Evolutionary conservation across 2,329 filamentous ascomycete genomes (phyloP).

Genomic region (Fusarium oxysporum): DNA sequence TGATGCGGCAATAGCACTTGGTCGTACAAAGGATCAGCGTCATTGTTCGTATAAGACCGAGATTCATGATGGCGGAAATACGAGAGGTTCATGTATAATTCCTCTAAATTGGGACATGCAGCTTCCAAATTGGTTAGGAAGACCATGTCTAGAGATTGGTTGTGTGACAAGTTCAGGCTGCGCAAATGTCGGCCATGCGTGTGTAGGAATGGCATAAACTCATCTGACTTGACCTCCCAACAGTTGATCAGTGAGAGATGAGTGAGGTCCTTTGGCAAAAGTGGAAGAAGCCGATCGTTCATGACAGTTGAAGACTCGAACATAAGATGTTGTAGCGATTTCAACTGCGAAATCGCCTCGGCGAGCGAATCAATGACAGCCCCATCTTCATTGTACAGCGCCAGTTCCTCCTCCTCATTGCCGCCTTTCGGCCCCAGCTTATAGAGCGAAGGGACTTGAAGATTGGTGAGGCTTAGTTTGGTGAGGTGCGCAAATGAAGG

Average conservation of each 20-base stretch:
- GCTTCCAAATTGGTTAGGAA: constrained; percentile 76
- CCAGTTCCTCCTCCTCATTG: constrained; percentile 48
- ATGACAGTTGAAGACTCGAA: constrained; percentile 82
- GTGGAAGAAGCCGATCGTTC: constrained; percentile 74
- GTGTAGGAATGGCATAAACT: constrained; percentile 73
- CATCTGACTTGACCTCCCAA: constrained; percentile 75
- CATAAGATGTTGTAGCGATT: constrained; percentile 72
- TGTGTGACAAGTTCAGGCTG: constrained; percentile 79
- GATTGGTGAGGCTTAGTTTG: constrained; percentile 71
- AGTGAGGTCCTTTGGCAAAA: constrained; percentile 73
- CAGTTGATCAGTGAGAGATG: constrained; percentile 84
- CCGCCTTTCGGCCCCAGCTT: constrained; percentile 50
- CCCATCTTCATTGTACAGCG: constrained; percentile 55
- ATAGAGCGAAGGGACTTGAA: constrained; percentile 65
- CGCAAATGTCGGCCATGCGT: constrained; percentile 75
- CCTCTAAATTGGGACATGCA: constrained; percentile 76
- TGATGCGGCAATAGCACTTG: constrained; percentile 72
- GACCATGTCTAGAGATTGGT: constrained; percentile 79
- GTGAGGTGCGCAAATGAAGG: constrained; percentile 67
- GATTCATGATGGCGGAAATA: constrained; percentile 78
- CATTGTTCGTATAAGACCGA: constrained; percentile 61
- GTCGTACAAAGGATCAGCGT: constrained; percentile 81
- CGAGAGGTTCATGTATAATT: constrained; percentile 80
- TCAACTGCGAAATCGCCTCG: constrained; percentile 59
- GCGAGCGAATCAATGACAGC: constrained; percentile 55